Base-by-base conservation (phyloP, 768 basidiomycete genomes). In the Trametes cinnabarina region DNA sequence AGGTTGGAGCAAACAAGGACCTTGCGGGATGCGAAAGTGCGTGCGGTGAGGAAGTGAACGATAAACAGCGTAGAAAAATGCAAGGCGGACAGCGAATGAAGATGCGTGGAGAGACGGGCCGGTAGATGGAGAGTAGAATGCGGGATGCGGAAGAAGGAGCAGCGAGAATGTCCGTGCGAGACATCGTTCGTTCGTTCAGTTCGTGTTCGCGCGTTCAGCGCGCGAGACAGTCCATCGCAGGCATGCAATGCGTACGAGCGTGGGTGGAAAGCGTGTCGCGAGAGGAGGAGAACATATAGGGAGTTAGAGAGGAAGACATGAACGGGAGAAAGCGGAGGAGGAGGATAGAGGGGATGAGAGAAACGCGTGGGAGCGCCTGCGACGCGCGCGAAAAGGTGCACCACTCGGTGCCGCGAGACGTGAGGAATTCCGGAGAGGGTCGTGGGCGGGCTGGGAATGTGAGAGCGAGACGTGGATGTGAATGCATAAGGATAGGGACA, bases 401-500 rank as follows among this genome's bases (percentile, higher is more conserved):
- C 30, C 30, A 32, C 30, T 32, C 30, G 30, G 30, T 32, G 30
- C 30, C 30, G 30, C 30, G 30, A 32, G 30, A 32, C 30, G 30
- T 32, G 30, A 25, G 44, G 4, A 43, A 17, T 26, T 49, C 48
- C 40, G 34, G 37, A 25, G 40, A 32, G 35, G 40, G 35, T 26
- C 15, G 44, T 20, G 40, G 22, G 26, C 17, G 20, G 32, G 15
- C 30, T 22, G 30, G 35, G 51, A 32, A 4, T 17, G 28, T 14
- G 32, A 40, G 49, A 51, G 47, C 49, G 42, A 51, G 47, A 41
- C 40, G 37, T 47, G 23, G 51, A 48, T 54, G 58, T 55, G 59
- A 61, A 54, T 56, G 59, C 59, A 61, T 61, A 61, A 61, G 54
- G 54, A 61, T 61, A 61, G 30, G 7, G 12, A 32, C 12, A 12